A percentile compares a stretch with the other conserved stretches of the same genome.
Evolutionary conservation across 1,139 yeast species (phyloP).

Genomic region (Pneumocystis wakefieldiae): DNA sequence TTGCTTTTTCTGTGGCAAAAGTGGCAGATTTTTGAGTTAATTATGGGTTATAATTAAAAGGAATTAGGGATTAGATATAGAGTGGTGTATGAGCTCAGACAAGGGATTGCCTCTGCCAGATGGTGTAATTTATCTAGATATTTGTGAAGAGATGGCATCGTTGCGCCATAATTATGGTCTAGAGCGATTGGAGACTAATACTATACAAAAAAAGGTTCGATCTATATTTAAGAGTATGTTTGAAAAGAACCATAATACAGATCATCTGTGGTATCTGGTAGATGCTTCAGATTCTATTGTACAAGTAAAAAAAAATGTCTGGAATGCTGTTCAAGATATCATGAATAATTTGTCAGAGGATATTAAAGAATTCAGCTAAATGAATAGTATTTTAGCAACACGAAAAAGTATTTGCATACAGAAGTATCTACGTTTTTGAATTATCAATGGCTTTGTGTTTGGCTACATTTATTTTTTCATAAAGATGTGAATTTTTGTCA

Average conservation of each 20-base stretch:
- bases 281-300: slow-evolving; percentile 51
- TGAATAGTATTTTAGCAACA: background rate
- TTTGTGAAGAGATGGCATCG: slow-evolving; percentile 35
- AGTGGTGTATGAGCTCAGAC: slow-evolving; percentile 76
- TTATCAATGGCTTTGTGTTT: background rate
- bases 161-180: slow-evolving; percentile 74
- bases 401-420: background rate
- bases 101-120: slow-evolving; percentile 81
- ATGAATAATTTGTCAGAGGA: background rate
- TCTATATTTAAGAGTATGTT: slow-evolving; percentile 32
- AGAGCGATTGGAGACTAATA: slow-evolving; percentile 68
- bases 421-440: background rate
- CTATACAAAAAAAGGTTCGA: slow-evolving; percentile 59
- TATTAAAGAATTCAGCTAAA: background rate
- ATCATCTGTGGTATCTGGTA: slow-evolving; percentile 28
- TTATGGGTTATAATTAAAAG: background rate
- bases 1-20: slow-evolving; percentile 87
- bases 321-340: slow-evolving; percentile 11
- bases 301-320: slow-evolving; percentile 31
- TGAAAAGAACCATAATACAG: slow-evolving; percentile 16
- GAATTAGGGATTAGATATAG: slow-evolving; percentile 33
- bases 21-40: background rate
- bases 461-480: background rate
- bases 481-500: background rate
- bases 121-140: slow-evolving; percentile 58